Conservation (phyloP, 176 grass and related monocot species). For the Aegilops speltoides region DNA sequence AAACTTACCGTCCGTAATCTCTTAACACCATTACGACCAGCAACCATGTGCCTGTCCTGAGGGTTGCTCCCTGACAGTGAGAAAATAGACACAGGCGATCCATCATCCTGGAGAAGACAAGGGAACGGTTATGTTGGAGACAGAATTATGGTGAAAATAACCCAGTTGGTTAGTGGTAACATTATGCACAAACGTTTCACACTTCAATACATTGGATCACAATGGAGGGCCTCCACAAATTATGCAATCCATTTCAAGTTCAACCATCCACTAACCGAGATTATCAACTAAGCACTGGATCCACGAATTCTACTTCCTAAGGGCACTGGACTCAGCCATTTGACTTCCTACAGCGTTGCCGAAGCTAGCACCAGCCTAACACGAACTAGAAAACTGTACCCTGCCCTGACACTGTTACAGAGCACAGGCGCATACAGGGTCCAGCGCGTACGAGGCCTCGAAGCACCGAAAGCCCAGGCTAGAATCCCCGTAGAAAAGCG, state of each 20-base stretch:
- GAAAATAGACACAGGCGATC: conserved; percentile 91
- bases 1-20: conserved; percentile 80
- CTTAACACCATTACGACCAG: conserved; percentile 94
- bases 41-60: conserved; percentile 91
- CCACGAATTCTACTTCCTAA: conserved; percentile 9
- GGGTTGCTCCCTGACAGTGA: conserved; percentile 82
- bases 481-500: background rate
- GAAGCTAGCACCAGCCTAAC: conserved; percentile 3
- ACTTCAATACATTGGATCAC: background rate
- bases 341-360: background rate
- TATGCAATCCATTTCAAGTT: background rate
- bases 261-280: background rate
- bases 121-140: conserved; percentile 8
- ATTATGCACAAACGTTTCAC: background rate
- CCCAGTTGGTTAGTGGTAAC: background rate
- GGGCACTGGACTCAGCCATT: conserved; percentile 8
- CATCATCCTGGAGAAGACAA: conserved; percentile 82
- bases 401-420: background rate
- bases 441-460: background rate
- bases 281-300: conserved; percentile 10
- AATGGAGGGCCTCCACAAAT: background rate
- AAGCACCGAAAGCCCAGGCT: background rate
- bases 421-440: background rate
- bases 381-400: background rate
- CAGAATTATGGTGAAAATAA: background rate